Evolutionary conservation across 176 grass and related monocot genomes (phyloP).

Genomic region (Raddia guianensis): DNA sequence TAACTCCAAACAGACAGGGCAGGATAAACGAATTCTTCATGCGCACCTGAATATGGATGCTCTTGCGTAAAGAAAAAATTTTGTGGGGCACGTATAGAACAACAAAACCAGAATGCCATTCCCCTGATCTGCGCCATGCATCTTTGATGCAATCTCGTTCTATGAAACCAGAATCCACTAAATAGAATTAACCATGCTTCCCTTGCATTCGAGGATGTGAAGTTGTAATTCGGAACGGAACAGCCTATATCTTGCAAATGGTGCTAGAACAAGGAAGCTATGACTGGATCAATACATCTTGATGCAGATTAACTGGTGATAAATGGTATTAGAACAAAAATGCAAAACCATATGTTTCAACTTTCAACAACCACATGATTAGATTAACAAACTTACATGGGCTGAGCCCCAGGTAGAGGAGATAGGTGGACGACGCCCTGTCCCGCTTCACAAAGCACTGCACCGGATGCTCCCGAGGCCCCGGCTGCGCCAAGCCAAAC

Average conservation of each 20-base stretch:
- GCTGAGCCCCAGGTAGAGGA: conserved; percentile 85
- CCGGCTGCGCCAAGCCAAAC: conserved; percentile 64
- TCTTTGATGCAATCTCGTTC: not conserved
- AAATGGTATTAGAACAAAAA: conserved; percentile 10
- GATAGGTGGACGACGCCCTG: conserved; percentile 80
- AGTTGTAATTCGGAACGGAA: not conserved
- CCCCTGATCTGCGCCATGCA: not conserved
- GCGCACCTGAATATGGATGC: not conserved
- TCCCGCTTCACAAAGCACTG: conserved; percentile 95
- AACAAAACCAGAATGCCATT: conserved; percentile 10
- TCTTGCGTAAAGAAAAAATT: not conserved
- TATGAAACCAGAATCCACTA: not conserved
- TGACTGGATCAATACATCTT: not conserved
- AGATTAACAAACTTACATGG: conserved; percentile 63
- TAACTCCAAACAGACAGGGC: not conserved
- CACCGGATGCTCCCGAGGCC: conserved; percentile 72
- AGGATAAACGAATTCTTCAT: conserved; percentile 17
- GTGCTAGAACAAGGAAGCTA: not conserved
- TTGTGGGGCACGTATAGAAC: not conserved
- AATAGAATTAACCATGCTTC: not conserved
- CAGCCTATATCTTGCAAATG: not conserved
- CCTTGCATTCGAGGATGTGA: not conserved
- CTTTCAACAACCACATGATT: conserved; percentile 15
- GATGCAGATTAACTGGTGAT: conserved; percentile 7
- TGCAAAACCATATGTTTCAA: not conserved